These are phyloP conservation scores for Pleurotus platypus DNA, from an alignment of 768 basidiomycete species.

Conservation along the genomic window DNA sequence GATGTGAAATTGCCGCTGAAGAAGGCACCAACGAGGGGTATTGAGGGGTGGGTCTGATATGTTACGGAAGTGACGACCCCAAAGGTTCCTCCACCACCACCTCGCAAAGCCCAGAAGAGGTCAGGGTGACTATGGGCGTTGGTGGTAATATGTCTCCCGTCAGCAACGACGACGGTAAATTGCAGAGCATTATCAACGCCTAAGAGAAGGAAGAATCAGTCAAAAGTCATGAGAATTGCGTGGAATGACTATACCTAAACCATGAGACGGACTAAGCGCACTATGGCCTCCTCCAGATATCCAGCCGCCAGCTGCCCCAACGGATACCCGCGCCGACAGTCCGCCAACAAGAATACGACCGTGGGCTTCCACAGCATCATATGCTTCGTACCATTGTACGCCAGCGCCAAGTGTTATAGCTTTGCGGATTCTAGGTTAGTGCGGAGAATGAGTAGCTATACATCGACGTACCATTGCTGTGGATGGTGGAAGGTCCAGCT, in stretches of 20 bases:
- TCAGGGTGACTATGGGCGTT: conserved; percentile 39
- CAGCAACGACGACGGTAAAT: conserved; percentile 39
- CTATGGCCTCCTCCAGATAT: conserved; percentile 45
- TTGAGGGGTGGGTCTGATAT: conserved; percentile 36
- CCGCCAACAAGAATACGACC: conserved; percentile 43
- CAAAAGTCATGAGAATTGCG: not conserved
- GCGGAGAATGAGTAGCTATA: conserved; percentile 2
- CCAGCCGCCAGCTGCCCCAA: conserved; percentile 49
- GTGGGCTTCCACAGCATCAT: conserved; percentile 32
- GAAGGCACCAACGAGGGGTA: conserved; percentile 25
- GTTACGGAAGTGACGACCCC: conserved; percentile 45
- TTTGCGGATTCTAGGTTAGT: conserved; percentile 6
- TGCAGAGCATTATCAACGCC: conserved; percentile 47
- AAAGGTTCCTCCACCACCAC: conserved; percentile 47
- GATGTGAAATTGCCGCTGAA: conserved; percentile 29
- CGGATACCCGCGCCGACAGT: conserved; percentile 30
- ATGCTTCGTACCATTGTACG: conserved; percentile 43
- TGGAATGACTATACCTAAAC: conserved; percentile 30
- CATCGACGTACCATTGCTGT: conserved; percentile 11
- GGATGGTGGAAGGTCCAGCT: conserved; percentile 15
- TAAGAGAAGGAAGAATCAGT: conserved; percentile 9
- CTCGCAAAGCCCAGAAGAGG: conserved; percentile 52
- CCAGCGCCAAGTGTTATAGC: conserved; percentile 35
- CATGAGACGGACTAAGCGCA: conserved; percentile 31
- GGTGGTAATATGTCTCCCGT: conserved; percentile 32